These are phyloP conservation scores for Nemania sp. DNA, from an alignment of 2,329 filamentous ascomycete species.

Conservation along the genomic window DNA sequence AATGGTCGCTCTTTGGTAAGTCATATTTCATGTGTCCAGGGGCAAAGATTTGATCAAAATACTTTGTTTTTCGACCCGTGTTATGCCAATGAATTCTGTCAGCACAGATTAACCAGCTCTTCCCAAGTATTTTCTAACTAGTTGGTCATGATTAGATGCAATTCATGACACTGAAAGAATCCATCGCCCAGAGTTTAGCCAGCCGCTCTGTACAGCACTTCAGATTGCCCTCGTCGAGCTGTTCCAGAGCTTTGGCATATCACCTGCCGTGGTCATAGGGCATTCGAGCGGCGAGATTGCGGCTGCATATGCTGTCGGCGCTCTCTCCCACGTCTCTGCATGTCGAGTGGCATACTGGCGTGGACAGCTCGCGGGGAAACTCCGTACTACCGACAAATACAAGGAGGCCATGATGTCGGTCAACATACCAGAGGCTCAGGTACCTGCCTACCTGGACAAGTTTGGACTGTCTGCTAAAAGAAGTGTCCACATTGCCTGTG, in stretches of 20 bases:
- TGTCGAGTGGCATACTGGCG: conserved; percentile 5
- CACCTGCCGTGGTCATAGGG: not conserved
- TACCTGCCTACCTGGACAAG: conserved; percentile 40
- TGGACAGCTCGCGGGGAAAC: not conserved
- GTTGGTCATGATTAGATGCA: conserved; percentile 2
- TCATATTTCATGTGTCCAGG: too few relatives aligned
- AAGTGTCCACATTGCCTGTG: conserved; percentile 41
- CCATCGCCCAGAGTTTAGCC: conserved; percentile 42
- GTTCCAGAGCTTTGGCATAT: not conserved
- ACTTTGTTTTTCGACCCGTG: too few relatives aligned
- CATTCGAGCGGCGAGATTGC: conserved; percentile 21
- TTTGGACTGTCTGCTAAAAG: not conserved
- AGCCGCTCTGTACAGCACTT: conserved; percentile 47
- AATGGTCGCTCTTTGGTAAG: conserved; percentile 5
- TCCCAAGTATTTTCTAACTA: not conserved
- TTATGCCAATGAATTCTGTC: too few relatives aligned
- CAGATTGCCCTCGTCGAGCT: conserved; percentile 45
- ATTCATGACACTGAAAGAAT: conserved; percentile 26
- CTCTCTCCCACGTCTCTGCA: conserved; percentile 4
- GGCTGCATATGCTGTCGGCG: conserved; percentile 1
- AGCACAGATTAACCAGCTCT: not conserved
- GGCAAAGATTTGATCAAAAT: too few relatives aligned
- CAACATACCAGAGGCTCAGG: conserved; percentile 40
- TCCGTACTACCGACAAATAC: too few relatives aligned
- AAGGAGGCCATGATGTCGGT: not conserved